Conservation (phyloP, 208 protist genomes). For the Trichomonas tenax region DNA sequence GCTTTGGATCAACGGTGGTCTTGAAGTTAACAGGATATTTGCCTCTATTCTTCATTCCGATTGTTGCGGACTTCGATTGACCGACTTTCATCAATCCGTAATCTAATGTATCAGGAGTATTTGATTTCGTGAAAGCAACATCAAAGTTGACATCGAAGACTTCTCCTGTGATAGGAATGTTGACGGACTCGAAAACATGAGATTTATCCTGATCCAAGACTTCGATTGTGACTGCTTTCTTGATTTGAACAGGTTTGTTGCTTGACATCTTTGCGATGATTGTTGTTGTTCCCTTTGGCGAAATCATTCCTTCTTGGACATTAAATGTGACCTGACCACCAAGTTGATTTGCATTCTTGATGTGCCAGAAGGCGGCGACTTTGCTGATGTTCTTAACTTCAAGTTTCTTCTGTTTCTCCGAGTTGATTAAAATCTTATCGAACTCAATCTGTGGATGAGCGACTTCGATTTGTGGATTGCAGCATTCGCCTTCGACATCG, state of each 20-base stretch:
- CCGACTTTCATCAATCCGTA: not conserved
- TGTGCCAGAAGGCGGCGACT: not conserved
- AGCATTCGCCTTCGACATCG: not conserved
- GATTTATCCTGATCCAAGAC: not conserved
- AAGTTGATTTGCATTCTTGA: not conserved
- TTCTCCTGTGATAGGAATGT: not conserved
- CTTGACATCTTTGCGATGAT: not conserved
- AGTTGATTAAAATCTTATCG: not conserved
- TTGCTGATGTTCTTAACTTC: not conserved
- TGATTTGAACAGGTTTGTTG: not conserved
- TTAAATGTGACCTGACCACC: not conserved
- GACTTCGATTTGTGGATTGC: not conserved
- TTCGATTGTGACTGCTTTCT: not conserved
- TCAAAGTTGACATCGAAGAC: not conserved
- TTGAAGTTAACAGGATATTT: conserved; percentile 17
- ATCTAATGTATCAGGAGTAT: not conserved
- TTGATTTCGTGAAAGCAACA: not conserved
- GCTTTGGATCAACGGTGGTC: not conserved
- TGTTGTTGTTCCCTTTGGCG: not conserved
- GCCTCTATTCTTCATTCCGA: not conserved
- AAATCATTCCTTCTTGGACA: not conserved
- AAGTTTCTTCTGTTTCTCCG: not conserved
- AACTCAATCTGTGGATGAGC: not conserved
- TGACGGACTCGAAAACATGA: not conserved
- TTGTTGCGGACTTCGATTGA: not conserved